Evolutionary conservation across 768 basidiomycete species (phyloP).

Genomic region (Pleurotus ostreatus): DNA sequence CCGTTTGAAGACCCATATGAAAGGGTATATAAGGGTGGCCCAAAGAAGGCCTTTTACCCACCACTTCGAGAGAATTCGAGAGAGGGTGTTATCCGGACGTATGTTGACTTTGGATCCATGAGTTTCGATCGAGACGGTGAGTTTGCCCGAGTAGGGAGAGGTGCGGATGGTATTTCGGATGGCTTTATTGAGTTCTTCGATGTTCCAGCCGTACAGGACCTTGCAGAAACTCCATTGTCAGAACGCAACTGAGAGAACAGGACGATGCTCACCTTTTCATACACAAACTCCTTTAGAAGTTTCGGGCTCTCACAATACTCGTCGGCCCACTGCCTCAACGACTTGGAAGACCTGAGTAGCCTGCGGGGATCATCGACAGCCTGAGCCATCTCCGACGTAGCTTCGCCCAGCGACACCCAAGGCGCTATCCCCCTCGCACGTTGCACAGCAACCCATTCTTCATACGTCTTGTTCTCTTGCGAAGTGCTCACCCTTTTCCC

Average conservation of each 20-base stretch:
- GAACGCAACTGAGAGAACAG: too few species aligned
- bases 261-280: constrained; percentile 42
- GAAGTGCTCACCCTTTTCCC: constrained; percentile 35
- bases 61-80: constrained; percentile 62
- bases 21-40: constrained; percentile 69
- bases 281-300: constrained; percentile 73
- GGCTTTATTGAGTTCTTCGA: constrained; percentile 34
- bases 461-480: constrained; percentile 36
- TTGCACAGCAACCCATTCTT: constrained; percentile 42
- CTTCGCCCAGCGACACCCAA: constrained; percentile 27
- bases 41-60: constrained; percentile 71
- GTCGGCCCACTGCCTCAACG: constrained; percentile 77
- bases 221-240: not conserved
- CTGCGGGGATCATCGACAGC: constrained; percentile 9
- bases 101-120: constrained; percentile 51
- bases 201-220: constrained; percentile 45
- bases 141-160: constrained; percentile 40
- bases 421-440: constrained; percentile 45
- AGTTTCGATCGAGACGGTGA: constrained; percentile 49
- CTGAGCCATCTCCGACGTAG: constrained; percentile 14
- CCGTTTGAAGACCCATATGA: constrained; percentile 77
- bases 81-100: constrained; percentile 62
- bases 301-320: constrained; percentile 73
- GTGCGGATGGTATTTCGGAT: constrained; percentile 36
- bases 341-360: constrained; percentile 50